Evolutionary conservation across 2,329 filamentous ascomycete genomes (phyloP).

Genomic region (Zymoseptoria brevis): DNA sequence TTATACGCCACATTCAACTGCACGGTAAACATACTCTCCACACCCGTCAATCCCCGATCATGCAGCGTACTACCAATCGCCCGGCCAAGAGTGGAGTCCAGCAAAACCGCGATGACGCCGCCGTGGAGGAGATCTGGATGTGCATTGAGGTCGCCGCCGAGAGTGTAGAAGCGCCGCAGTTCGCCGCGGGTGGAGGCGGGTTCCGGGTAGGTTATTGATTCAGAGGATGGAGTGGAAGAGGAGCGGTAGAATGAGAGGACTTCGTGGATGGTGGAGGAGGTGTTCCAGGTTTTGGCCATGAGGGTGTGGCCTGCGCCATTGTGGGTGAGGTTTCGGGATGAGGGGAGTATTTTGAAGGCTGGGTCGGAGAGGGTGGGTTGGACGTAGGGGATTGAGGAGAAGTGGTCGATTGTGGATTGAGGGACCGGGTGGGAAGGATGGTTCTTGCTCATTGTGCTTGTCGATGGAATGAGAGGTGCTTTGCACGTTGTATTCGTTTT

Average conservation of each 20-base stretch:
- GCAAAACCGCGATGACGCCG: slow-evolving; percentile 14
- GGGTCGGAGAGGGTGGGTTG: slow-evolving; percentile 9
- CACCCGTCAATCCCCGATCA: slow-evolving; percentile 1
- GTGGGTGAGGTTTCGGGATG: slow-evolving; percentile 13
- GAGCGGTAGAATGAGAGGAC: slow-evolving; percentile 12
- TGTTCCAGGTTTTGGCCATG: slow-evolving; percentile 20
- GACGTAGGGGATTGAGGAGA: slow-evolving; percentile 10
- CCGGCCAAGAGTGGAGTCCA: slow-evolving; percentile 14
- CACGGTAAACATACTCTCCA: slow-evolving; percentile 14
- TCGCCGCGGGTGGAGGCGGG: slow-evolving; percentile 10
- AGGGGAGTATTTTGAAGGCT: slow-evolving; percentile 10
- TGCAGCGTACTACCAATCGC: slow-evolving; percentile 11
- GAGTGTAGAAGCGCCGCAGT: slow-evolving; percentile 15
- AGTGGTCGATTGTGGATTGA: slow-evolving; percentile 15
- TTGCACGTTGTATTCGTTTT: not conserved
- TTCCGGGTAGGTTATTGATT: slow-evolving; percentile 2
- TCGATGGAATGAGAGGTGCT: no score
- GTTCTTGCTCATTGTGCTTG: no score
- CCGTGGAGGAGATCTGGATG: slow-evolving; percentile 17
- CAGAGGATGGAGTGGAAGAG: not conserved
- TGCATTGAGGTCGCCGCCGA: slow-evolving; percentile 16
- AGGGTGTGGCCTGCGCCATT: slow-evolving; percentile 15
- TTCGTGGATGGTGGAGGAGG: slow-evolving; percentile 10
- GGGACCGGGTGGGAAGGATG: slow-evolving; percentile 1
- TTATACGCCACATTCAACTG: slow-evolving; percentile 18